phyloP scores from a whole-genome alignment of 2,329 filamentous ascomycete genomes.

The Neofusicoccum umdonicola region DNA sequence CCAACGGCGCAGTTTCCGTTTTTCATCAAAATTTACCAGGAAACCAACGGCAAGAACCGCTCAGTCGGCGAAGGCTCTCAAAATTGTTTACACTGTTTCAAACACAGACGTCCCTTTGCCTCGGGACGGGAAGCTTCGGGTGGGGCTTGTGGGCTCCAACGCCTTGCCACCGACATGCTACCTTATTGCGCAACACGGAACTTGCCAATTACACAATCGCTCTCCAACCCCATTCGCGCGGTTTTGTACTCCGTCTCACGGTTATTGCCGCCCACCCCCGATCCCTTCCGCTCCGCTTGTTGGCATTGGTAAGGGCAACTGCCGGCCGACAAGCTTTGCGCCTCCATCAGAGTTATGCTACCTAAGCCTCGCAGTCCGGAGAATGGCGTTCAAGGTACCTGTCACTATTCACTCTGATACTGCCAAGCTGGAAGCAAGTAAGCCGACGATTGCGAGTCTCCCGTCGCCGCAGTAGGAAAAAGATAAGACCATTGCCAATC shows the following conservation, averaged over 20 bases:
- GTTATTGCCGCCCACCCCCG: not conserved
- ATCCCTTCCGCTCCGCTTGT: not conserved
- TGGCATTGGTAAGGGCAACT: not conserved
- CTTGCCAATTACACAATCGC: not conserved
- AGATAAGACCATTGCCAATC: not conserved
- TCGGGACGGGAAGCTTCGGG: slow-evolving; percentile 17
- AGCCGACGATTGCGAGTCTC: not conserved
- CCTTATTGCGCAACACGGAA: not conserved
- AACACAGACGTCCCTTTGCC: slow-evolving; percentile 22
- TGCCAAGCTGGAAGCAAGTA: not conserved
- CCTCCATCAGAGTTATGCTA: not conserved
- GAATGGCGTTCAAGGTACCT: not conserved
- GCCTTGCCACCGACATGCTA: slow-evolving; percentile 1
- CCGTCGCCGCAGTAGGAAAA: not conserved
- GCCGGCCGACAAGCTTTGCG: not conserved
- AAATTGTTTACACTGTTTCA: not conserved
- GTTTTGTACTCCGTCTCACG: not conserved
- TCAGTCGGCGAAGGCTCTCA: not conserved
- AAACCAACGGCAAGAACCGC: not conserved
- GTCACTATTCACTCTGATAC: not conserved
- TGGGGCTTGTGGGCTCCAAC: not conserved
- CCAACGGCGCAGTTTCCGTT: not conserved
- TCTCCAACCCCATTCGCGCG: not conserved
- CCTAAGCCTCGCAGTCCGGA: too few species aligned
- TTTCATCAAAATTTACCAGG: not conserved